Evolutionary conservation across 495 filamentous ascomycete genomes (phyloP).

Genomic region (Elasticomyces elasticus): DNA sequence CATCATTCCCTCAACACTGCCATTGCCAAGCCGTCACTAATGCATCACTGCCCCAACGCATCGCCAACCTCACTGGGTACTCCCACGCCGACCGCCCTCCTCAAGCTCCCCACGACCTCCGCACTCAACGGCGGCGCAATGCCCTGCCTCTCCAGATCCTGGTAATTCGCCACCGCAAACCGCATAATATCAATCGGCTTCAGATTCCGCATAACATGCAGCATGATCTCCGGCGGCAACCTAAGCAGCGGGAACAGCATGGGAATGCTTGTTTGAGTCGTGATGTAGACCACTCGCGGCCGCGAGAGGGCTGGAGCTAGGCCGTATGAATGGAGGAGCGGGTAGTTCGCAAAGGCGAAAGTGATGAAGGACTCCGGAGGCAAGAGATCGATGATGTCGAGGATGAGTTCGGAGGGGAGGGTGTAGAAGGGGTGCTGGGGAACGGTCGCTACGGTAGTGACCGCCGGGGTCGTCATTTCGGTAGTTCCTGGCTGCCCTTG

Average conservation of each 20-base stretch:
- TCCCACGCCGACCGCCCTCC: background rate
- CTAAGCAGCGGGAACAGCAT: slow-evolving; percentile 11
- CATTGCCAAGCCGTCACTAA: too few species aligned
- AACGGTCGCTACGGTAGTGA: background rate
- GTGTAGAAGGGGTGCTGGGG: slow-evolving; percentile 25
- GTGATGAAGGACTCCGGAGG: slow-evolving; percentile 30
- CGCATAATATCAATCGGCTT: slow-evolving; percentile 20
- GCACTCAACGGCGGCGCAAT: slow-evolving; percentile 22
- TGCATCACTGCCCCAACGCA: too few species aligned
- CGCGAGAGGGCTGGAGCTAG: slow-evolving; percentile 19
- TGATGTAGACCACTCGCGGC: slow-evolving; percentile 12
- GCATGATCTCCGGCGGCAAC: slow-evolving; percentile 21
- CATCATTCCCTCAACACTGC: too few species aligned
- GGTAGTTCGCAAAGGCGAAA: slow-evolving; percentile 34
- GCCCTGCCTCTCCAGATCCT: slow-evolving; percentile 17
- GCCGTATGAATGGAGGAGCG: slow-evolving; percentile 26
- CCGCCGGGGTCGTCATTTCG: background rate
- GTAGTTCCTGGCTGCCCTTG: background rate
- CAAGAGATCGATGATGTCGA: slow-evolving; percentile 33
- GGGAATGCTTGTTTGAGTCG: slow-evolving; percentile 10
- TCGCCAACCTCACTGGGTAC: background rate
- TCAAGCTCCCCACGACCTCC: slow-evolving; percentile 8
- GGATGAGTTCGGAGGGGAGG: slow-evolving; percentile 36
- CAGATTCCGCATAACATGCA: slow-evolving; percentile 19
- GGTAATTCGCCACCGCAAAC: slow-evolving; percentile 26